Conservation (phyloP, 148 eudicot species). For the Vaccinium corymbosum region DNA sequence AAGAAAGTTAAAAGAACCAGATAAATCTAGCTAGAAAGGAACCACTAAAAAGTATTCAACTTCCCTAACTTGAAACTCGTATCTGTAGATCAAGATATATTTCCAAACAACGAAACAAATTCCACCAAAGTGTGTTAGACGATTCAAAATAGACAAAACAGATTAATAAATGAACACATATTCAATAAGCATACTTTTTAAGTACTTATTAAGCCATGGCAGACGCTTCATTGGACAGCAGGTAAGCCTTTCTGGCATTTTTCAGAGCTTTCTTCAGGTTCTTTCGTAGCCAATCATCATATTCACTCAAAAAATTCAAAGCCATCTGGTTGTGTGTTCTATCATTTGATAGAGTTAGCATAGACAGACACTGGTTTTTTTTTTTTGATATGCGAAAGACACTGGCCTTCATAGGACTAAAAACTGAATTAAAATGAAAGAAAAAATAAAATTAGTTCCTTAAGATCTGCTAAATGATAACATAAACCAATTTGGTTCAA, state of each 20-base stretch:
- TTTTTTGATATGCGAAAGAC: neutral
- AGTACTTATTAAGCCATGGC: neutral
- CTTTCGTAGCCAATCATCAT: neutral
- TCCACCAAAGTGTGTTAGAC: neutral
- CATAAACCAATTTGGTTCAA: neutral
- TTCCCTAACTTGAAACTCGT: neutral
- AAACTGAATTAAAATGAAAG: neutral
- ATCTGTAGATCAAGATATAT: neutral
- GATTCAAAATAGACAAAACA: neutral
- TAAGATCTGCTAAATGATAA: neutral
- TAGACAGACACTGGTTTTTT: no score
- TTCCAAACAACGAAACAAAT: neutral
- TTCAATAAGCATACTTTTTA: neutral
- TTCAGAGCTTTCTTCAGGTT: neutral
- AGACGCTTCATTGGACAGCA: neutral
- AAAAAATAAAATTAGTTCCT: neutral
- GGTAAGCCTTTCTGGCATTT: constrained; percentile 2
- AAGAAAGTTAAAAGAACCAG: constrained; percentile 1
- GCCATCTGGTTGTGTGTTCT: neutral
- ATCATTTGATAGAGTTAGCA: neutral
- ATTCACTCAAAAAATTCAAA: neutral
- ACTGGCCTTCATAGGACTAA: neutral
- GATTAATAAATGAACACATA: neutral
- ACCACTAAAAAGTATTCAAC: neutral
- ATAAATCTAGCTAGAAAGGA: neutral